phyloP scores from a whole-genome alignment of 2,329 filamentous ascomycete species.

The Chrysoporthe austroafricana region DNA sequence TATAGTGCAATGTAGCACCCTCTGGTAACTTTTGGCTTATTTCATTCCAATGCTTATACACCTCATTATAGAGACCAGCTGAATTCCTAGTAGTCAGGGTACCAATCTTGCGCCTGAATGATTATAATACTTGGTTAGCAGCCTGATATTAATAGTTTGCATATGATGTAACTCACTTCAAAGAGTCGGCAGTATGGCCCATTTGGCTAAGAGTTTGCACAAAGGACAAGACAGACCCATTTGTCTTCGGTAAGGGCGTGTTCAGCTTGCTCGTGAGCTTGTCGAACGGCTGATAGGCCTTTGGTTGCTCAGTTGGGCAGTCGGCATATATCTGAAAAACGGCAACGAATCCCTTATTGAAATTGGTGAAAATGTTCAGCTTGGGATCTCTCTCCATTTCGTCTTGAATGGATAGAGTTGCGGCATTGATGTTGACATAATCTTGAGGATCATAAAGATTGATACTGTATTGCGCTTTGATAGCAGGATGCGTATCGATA shows the following conservation, averaged over 20 bases:
- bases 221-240: conserved; percentile 2
- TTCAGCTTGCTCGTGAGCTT: conserved; percentile 19
- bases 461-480: conserved; percentile 29
- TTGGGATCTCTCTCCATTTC: conserved; percentile 31
- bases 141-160: neutral
- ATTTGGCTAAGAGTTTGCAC: neutral
- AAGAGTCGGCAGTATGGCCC: neutral
- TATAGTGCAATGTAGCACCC: conserved; percentile 11
- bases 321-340: conserved; percentile 31
- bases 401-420: conserved; percentile 25
- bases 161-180: conserved; percentile 1
- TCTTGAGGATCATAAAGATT: conserved; percentile 29
- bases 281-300: conserved; percentile 29
- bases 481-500: conserved; percentile 27
- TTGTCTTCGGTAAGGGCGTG: neutral
- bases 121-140: too few species aligned
- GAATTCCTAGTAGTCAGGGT: conserved; percentile 6
- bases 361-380: conserved; percentile 27
- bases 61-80: neutral
- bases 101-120: conserved; percentile 14
- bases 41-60: conserved; percentile 5
- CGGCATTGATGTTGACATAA: conserved; percentile 26
- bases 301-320: neutral
- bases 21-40: conserved; percentile 9
- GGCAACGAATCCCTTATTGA: conserved; percentile 19